Evolutionary conservation across 1,284 basidiomycete species (phyloP).

Genomic region (Pascua sp.): DNA sequence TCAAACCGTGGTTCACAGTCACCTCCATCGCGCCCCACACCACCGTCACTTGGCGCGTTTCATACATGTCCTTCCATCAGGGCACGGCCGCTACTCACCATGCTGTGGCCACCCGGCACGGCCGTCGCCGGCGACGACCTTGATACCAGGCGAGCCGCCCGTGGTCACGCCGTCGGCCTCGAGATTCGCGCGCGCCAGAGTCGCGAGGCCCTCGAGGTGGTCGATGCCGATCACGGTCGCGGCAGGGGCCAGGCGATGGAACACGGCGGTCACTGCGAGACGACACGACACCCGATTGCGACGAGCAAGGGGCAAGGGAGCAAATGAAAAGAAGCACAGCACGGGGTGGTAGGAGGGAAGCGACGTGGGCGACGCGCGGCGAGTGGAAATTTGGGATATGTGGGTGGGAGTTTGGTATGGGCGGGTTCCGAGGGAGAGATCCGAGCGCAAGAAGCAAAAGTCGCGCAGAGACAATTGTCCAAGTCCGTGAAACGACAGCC

Average conservation of each 20-base stretch:
- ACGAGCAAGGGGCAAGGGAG: neutral
- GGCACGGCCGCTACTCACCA: neutral
- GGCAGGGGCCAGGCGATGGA: slow-evolving; percentile 61
- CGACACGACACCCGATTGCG: too few species aligned
- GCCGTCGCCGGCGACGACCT: slow-evolving; percentile 73
- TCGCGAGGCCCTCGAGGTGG: slow-evolving; percentile 74
- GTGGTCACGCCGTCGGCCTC: slow-evolving; percentile 58
- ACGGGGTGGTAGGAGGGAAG: too few species aligned
- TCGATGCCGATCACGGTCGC: slow-evolving; percentile 86
- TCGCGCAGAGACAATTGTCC: too few species aligned
- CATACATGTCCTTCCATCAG: too few species aligned
- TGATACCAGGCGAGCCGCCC: slow-evolving; percentile 6
- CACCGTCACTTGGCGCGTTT: neutral
- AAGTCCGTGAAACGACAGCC: too few species aligned
- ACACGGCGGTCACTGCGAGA: slow-evolving; percentile 56
- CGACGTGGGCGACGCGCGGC: too few species aligned
- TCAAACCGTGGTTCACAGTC: too few species aligned
- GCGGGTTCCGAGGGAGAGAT: too few species aligned
- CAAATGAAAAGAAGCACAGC: neutral
- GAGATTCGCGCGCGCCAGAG: slow-evolving; percentile 68
- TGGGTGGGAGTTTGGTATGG: neutral
- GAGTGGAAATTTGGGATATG: neutral
- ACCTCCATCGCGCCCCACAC: too few species aligned
- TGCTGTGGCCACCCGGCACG: slow-evolving; percentile 57
- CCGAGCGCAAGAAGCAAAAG: too few species aligned